Evolutionary conservation across 2,329 filamentous ascomycete genomes (phyloP), one percentile per base, ranked within the genome.

Genomic region (Phaeosphaeria sp.): DNA sequence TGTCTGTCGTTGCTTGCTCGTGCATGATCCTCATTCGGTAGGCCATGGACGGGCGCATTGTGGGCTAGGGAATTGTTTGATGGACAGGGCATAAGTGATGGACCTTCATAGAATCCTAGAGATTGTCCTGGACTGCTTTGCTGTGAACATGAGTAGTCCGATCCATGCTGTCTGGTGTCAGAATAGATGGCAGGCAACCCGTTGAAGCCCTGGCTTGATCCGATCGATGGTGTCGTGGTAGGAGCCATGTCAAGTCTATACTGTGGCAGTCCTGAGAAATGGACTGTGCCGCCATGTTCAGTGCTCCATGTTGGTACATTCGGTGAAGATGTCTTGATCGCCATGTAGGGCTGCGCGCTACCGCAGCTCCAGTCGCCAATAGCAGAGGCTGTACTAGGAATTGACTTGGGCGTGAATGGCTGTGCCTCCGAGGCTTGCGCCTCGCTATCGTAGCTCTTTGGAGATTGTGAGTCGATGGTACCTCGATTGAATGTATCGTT

Each of bases 371-470:
- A 66, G 52, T 44, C 51, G 20, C 33, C 20, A 36, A 20, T 46
- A n/a, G 53, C 49, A 9, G 52, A 60, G 17, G 27, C 33, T 36
- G 59, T 52, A 17, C 58, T 57, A 15, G 39, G 46, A 17, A 55
- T 21, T 10, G 51, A 46, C 6, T 48, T 58, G 36, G 65, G 60
- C 2, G 54, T 64, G 48, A 58, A 58, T 10, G 57, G 23, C 11
- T 47, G 33, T 15, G 25, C 50, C 22, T 52, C 57, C 39, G 33
- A 60, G 15, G 36, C 43, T 3, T 25, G 15, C 13, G 15, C 50
- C 51, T 70, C 65, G 52, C 65, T 69, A 46, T 52, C 55, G 22
- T 60, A 59, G 53, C 69, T 73, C 46, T 56, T 63, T 1, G 70
- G 65, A 20, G 71, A 74, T 18, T 48, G 42, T 20, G 66, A 58